Conservation (phyloP, 1,139 yeast species). For the Hansenula anomala region DNA sequence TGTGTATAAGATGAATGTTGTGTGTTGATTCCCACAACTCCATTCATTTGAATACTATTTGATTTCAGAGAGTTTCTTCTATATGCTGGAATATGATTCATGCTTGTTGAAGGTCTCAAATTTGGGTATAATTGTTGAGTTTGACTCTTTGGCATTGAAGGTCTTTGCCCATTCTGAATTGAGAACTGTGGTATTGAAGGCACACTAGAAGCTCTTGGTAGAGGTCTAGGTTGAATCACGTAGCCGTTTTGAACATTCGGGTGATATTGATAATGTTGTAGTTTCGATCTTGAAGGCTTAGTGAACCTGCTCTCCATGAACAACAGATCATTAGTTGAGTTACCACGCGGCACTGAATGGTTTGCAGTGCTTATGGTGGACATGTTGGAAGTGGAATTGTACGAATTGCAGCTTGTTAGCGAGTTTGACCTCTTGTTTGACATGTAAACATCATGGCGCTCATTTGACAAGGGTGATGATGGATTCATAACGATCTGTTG, state of each 20-base stretch:
- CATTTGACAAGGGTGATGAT: not conserved
- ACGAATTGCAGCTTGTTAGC: constrained; percentile 15
- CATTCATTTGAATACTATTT: too few species aligned
- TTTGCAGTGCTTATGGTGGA: constrained; percentile 3
- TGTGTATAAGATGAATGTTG: constrained; percentile 6
- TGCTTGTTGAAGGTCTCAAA: constrained; percentile 5
- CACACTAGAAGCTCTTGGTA: constrained; percentile 7
- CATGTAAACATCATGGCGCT: not conserved
- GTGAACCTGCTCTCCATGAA: constrained; percentile 12
- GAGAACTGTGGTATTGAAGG: constrained; percentile 10
- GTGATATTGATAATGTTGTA: not conserved
- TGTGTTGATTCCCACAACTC: too few species aligned
- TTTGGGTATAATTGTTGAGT: not conserved
- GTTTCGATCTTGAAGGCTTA: constrained; percentile 12
- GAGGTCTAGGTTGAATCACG: not conserved
- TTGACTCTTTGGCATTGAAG: not conserved
- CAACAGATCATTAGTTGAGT: constrained; percentile 19
- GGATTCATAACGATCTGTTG: not conserved
- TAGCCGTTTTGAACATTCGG: too few species aligned
- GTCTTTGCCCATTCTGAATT: not conserved
- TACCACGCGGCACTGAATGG: constrained; percentile 13
- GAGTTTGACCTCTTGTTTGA: constrained; percentile 9
- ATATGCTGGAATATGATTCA: constrained; percentile 7
- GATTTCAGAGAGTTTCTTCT: constrained; percentile 10
- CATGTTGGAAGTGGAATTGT: constrained; percentile 5